These are phyloP conservation scores for Scedosporium aurantiacum DNA, from an alignment of 2,329 filamentous ascomycete genomes.

Conservation along the genomic window DNA sequence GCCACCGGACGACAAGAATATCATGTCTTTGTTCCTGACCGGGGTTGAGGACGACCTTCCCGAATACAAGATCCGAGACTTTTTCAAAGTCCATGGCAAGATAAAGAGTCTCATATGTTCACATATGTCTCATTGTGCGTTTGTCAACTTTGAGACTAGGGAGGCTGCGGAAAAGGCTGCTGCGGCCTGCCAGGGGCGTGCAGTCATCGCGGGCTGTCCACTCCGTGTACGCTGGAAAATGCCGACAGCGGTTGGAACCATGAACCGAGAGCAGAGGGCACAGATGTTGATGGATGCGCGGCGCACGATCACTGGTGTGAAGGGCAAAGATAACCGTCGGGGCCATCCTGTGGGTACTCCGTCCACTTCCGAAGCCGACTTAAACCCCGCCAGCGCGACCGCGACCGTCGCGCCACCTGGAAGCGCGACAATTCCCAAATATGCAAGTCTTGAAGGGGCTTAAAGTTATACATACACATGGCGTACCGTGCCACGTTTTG, in stretches of 20 bases:
- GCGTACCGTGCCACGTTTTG: background rate
- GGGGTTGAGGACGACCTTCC: conserved; percentile 94
- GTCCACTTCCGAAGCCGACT: background rate
- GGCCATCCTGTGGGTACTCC: background rate
- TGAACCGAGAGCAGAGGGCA: conserved; percentile 76
- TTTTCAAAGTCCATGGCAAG: conserved; percentile 81
- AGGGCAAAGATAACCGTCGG: background rate
- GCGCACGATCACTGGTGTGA: conserved; percentile 1
- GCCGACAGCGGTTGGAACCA: conserved; percentile 80
- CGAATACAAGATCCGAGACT: conserved; percentile 80
- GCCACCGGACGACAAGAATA: conserved; percentile 71
- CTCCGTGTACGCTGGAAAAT: conserved; percentile 85
- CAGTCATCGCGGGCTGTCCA: conserved; percentile 83
- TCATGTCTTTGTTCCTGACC: conserved; percentile 89
- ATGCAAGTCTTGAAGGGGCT: conserved; percentile 76
- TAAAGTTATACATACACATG: conserved; percentile 27
- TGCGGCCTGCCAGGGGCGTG: conserved; percentile 72
- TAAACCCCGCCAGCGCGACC: conserved; percentile 10
- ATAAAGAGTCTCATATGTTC: conserved; percentile 90
- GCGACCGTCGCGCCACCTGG: conserved; percentile 70
- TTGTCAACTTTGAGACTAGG: conserved; percentile 84
- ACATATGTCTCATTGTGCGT: conserved; percentile 94
- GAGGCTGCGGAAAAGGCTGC: conserved; percentile 80
- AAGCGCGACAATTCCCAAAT: conserved; percentile 58
- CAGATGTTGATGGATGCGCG: conserved; percentile 67